These are phyloP conservation scores for Cladophialophora bantiana DNA, from an alignment of 2,329 filamentous ascomycete genomes.

Conservation along the genomic window DNA sequence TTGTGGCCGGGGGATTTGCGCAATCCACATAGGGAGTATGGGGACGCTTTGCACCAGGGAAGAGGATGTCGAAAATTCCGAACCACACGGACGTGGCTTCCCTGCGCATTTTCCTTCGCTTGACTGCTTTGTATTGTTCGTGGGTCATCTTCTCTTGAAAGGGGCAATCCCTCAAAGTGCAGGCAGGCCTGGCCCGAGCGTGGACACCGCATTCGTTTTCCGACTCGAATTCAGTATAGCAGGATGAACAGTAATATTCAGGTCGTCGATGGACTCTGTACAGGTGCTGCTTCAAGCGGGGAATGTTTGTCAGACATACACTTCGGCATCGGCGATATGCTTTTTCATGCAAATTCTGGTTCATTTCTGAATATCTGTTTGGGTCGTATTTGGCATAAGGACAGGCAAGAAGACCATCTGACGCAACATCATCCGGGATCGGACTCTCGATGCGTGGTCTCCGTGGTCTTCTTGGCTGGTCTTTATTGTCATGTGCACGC, in stretches of 20 bases:
- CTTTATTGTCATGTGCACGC: conserved; percentile 7
- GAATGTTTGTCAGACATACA: conserved; percentile 19
- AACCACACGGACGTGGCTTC: conserved; percentile 24
- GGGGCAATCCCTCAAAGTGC: conserved; percentile 8
- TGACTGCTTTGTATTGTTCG: conserved; percentile 27
- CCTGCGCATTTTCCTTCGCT: conserved; percentile 19
- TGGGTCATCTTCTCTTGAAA: conserved; percentile 30
- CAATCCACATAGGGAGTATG: conserved; percentile 22
- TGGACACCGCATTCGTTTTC: conserved; percentile 5
- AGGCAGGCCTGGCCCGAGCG: conserved; percentile 7
- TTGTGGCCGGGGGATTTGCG: background rate
- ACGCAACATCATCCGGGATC: background rate
- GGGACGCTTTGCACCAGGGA: conserved; percentile 26
- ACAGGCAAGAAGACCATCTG: conserved; percentile 43
- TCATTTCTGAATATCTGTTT: conserved; percentile 25
- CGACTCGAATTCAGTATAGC: conserved; percentile 17
- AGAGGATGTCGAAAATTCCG: conserved; percentile 31
- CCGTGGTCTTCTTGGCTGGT: conserved; percentile 7
- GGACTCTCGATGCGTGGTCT: background rate
- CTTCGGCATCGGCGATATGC: conserved; percentile 27
- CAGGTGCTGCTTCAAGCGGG: conserved; percentile 33
- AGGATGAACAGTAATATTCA: conserved; percentile 25
- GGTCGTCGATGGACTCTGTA: conserved; percentile 30
- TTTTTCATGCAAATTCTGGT: conserved; percentile 12
- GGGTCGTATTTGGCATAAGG: conserved; percentile 41